Evolutionary conservation across 805 yeast genomes (phyloP), one percentile per base, ranked within the genome.

Genomic region (Starmerella bombi): DNA sequence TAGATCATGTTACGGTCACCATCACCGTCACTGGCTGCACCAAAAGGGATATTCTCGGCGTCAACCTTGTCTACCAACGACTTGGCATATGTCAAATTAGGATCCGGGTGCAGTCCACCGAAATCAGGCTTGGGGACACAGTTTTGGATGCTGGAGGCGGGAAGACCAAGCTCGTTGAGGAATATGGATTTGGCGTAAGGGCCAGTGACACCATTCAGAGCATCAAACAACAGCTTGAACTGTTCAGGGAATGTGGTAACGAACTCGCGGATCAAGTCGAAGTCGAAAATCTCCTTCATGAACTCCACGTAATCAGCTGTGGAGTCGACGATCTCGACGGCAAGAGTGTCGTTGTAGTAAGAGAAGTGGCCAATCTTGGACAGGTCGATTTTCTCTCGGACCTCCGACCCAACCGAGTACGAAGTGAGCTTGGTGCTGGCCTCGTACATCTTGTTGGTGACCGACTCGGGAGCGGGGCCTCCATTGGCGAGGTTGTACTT

Each of bases 11-110:
- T 88, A 65, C 98, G 76, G 59, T 88, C 98, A 61, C 98, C 98
- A 55, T 88, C 98, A 61, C 98, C 98, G 59, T 84, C 98, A n/a
- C 94, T 80, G 7, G 97, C 97, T 29, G 97, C 97, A 49, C 98
- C 98, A 59, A 88, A 88, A 6, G 88, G 81, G 50, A 86, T 81
- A 44, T 74, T 64, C 44, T 80, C 80, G 17, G 61, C 57, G 56
- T 91, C 96, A n/a, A 88, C 98, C 49, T 71, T 71, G 25, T 74
- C 79, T 17, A 88, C 98, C 48, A 88, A 69, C 16, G 94, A 75
- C 44, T 71, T 74, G 9, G 97, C 98, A 58, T 91, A 88, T 12
- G 96, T 86, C 60, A 88, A 71, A 65, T 88, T 88, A 50, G 98
- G 98, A 63, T 88, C 98, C 17, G 98, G 98, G 60, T 88, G 98